Evolutionary conservation across 192 early-diverging fungal species (phyloP).

Genomic region (Oehlia diaphana): DNA sequence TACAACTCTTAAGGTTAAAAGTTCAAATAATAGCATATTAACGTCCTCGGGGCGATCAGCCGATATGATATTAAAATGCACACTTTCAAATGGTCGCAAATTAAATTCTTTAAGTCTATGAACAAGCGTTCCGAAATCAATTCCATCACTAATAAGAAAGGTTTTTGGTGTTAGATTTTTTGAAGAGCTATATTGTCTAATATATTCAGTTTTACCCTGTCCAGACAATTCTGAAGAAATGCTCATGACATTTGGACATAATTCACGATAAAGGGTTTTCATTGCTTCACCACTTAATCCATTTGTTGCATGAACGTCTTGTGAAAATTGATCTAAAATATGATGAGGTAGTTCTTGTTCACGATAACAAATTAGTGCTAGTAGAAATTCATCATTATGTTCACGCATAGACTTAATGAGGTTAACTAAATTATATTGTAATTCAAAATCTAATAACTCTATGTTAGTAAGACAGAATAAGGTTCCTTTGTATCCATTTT

Average conservation of each 20-base stretch:
- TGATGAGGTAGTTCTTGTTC: conserved; percentile 26
- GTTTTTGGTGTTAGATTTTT: conserved; percentile 3
- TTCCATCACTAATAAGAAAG: conserved; percentile 25
- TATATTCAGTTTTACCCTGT: conserved; percentile 31
- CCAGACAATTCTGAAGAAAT: conserved; percentile 29
- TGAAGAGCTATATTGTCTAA: not conserved
- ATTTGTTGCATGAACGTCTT: conserved; percentile 21
- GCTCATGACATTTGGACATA: conserved; percentile 26
- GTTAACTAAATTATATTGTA: conserved; percentile 30
- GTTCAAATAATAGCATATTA: conserved; percentile 32
- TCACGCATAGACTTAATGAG: conserved; percentile 4
- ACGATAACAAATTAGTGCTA: conserved; percentile 28
- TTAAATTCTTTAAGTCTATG: conserved; percentile 23
- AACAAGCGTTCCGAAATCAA: conserved; percentile 12
- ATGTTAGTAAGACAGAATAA: conserved; percentile 31
- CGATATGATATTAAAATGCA: conserved; percentile 28
- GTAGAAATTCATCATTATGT: not conserved
- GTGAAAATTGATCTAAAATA: conserved; percentile 30
- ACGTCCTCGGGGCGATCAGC: conserved; percentile 21
- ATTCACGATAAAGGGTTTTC: conserved; percentile 19
- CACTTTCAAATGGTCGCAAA: conserved; percentile 12
- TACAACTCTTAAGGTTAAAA: conserved; percentile 23
- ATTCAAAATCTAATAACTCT: conserved; percentile 29
- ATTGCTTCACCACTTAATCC: conserved; percentile 17
- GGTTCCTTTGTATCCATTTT: conserved; percentile 13